Evolutionary conservation across 2,329 filamentous ascomycete species (phyloP), one percentile per base, ranked within the genome.

Genomic region (Ceratocystis harringtonii): DNA sequence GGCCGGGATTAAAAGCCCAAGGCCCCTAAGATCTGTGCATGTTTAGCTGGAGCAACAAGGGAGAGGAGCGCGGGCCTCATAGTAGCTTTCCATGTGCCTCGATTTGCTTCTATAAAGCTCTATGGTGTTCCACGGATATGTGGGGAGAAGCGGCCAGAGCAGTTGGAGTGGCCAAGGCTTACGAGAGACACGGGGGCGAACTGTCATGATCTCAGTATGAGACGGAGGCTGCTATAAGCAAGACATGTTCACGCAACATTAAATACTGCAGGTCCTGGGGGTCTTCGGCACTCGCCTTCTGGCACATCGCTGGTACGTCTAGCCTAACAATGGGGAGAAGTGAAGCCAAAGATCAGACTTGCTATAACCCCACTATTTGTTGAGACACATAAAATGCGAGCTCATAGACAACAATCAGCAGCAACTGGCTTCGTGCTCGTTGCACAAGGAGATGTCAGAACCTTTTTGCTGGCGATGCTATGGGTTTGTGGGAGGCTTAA

Each of bases 71-170:
- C 55, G 28, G 55, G 6, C 55, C 55, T n/a, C 28, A 58, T 32
- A 36, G 55, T 19, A 58, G 17, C 19, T 62, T 50, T 50, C 43
- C 22, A 50, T 28, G 15, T 15, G 15, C 61, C n/a, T 62, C 43
- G 43, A 22, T 15, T 36, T 50, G 52, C 12, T 64, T 64, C 63
- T 64, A 19, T 45, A 15, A 30, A 22, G 19, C 32, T 64, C 62
- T 28, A 55, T n/a, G 17, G 50, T 22, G 45, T 50, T 62, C 61
- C 15, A 62, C 10, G 36, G 48, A 25, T 58, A 28, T 58, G 28
- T n/a, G 55, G 28, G 15, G 55, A 8, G 36, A 41, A 15, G 36
- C 25, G 22, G 52, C 17, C 52, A 22, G 12, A 22, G 17, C 22
- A 12, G 12, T 57, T 19, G 15, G 28, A 3, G 30, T 28, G 22